Base-by-base conservation (phyloP, 208 protist species). In the Cochliopodium minus region DNA sequence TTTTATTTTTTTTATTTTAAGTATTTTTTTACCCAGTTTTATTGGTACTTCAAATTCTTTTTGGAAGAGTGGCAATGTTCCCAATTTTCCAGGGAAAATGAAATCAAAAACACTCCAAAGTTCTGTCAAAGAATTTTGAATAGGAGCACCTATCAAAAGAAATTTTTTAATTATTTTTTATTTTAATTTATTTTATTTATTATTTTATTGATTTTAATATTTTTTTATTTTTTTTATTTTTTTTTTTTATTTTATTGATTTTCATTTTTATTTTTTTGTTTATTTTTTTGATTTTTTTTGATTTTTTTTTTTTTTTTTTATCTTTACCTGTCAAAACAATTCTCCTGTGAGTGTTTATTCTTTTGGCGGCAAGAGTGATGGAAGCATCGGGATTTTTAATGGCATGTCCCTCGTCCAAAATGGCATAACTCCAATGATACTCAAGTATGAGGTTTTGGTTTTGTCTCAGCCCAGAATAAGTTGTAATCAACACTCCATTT, bases 61-160 rank as follows among this genome's bases (percentile, higher is more conserved):
- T 29, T 73, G 26, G 48, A 92, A 92, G 1, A 83, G 65, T 56
- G 64, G 65, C 46, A 91, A 61, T 23, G 80, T 83, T 34, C 86
- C 90, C 0, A 98, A 75, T 25, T 87, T 70, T 5, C 91, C 92
- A 1, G 95, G 94, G 42, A 77, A 83, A 11, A 95, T 81, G 78
- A 99, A 98, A 69, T 99, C 93, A 72, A 98, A 96, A 9, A 99
- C 62, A 29, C 88, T 95, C 94, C 94, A 98, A 38, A 99, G 73
- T 73, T 99, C 95, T 49, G 77, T 83, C 20, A 99, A 73, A 47
- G 87, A 90, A 76, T 99, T 99, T 65, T 98, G 93, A 32, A 98
- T 92, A 2, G 91, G 91, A 28, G 81, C 86, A 7, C 93, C 95
- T 4, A 77, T 86, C 4, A 98, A 63, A 55, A 97, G 85, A 17